Evolutionary conservation across 208 protist species (phyloP).

Genomic region (Crithidia brevicula): DNA sequence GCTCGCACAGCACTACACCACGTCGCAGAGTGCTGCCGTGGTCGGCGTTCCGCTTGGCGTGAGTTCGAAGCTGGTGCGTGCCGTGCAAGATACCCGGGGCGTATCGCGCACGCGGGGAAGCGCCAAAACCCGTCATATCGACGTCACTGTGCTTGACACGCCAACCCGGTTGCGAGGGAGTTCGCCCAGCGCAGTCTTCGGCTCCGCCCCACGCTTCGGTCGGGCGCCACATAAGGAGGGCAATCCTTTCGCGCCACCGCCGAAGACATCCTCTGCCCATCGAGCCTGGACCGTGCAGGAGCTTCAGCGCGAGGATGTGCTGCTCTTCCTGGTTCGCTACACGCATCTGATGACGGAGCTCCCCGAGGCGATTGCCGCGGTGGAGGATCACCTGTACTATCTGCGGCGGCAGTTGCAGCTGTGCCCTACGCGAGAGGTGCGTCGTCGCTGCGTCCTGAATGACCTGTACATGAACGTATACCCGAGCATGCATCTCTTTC

Average conservation of each 20-base stretch:
- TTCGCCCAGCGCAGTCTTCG: slow-evolving; percentile 27
- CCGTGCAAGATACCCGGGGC: slow-evolving; percentile 1
- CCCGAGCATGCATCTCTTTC: slow-evolving; percentile 63
- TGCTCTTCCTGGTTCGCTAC: slow-evolving; percentile 55
- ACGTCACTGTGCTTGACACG: not conserved
- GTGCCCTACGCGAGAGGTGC: slow-evolving; percentile 48
- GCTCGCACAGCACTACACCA: slow-evolving; percentile 59
- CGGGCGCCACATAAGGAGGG: slow-evolving; percentile 24
- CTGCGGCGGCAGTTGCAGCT: slow-evolving; percentile 50
- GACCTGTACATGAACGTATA: slow-evolving; percentile 81
- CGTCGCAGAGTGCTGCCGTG: slow-evolving; percentile 7
- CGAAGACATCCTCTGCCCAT: slow-evolving; percentile 11
- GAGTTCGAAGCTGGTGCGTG: not conserved
- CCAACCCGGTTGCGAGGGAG: not conserved
- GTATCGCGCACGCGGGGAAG: not conserved
- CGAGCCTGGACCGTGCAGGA: slow-evolving; percentile 54
- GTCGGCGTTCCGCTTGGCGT: not conserved
- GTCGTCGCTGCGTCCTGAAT: slow-evolving; percentile 59
- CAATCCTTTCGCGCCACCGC: slow-evolving; percentile 50
- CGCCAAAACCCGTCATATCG: not conserved
- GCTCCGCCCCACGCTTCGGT: slow-evolving; percentile 22
- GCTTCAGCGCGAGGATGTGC: slow-evolving; percentile 50
- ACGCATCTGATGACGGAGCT: slow-evolving; percentile 52
- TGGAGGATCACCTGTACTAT: slow-evolving; percentile 58
- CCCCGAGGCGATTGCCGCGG: slow-evolving; percentile 42